Evolutionary conservation across 176 grass and related monocot species (phyloP), one percentile per base, ranked within the genome.

Genomic region (Neostapfia colusana): DNA sequence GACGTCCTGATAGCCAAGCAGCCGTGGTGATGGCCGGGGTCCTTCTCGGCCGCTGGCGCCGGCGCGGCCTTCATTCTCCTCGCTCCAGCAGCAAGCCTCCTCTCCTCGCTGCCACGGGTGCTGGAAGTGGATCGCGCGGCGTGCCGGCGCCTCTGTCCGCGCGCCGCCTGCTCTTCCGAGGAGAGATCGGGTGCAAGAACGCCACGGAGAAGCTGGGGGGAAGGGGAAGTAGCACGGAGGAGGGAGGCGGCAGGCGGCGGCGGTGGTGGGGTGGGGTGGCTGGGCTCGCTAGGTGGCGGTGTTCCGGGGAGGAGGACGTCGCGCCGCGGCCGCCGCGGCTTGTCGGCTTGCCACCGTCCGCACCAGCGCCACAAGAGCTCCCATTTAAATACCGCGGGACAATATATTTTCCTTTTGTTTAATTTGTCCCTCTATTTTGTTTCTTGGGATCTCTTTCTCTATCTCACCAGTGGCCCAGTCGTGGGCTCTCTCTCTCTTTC

Each of bases 241-340:
- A 10, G 20, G 56, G 56, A 39, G 79, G 79, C 25, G 82, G 68
- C 31, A 31, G 31, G 31, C 58, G 71, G 83, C 34, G 28, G n/a
- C n/a, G n/a, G n/a, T n/a, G n/a, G n/a, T n/a, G 61, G 10, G 78
- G 64, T 65, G 36, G 70, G 17, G 76, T 73, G 48, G 34, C 59
- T 80, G 76, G 67, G 75, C 59, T 72, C 34, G 28, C 42, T 25
- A 60, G 46, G 56, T 44, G 69, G 69, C 61, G 77, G 17, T 75
- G 73, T 77, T 82, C 67, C 73, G 27, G 73, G 82, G 21, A 21
- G 40, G 23, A 71, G 85, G 48, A 82, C 73, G 85, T 87, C 73
- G 79, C 28, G 66, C 77, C 77, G n/a, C n/a, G n/a, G n/a, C n/a
- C n/a, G n/a, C n/a, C n/a, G 79, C 24, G 79, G n/a, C 67, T 72